Conservation (phyloP, 345 rosid species). For the Arabidopsis thaliana region TAIR10.1 NC_003074.8:21816001-21816500, state of each 20-base stretch:
- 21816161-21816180: neutral
- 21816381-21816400: neutral
- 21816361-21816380: conserved; percentile 18
- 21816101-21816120: neutral
- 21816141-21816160: neutral
- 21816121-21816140: neutral
- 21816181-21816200: neutral
- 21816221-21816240: neutral
- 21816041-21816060: neutral
- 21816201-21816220: neutral
- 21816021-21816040: neutral
- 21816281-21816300: neutral
- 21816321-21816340: neutral
- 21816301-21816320: neutral
- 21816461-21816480: conserved; percentile 83
- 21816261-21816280: neutral
- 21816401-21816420: conserved; percentile 16
- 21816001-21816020: neutral
- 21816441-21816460: conserved; percentile 96
- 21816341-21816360: neutral
- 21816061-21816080: neutral
- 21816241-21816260: neutral
- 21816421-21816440: neutral
- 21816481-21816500: conserved; percentile 92
- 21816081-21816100: neutral